phyloP scores from a whole-genome alignment of 1,284 basidiomycete species.

The Leucoagaricus sp. region DNA sequence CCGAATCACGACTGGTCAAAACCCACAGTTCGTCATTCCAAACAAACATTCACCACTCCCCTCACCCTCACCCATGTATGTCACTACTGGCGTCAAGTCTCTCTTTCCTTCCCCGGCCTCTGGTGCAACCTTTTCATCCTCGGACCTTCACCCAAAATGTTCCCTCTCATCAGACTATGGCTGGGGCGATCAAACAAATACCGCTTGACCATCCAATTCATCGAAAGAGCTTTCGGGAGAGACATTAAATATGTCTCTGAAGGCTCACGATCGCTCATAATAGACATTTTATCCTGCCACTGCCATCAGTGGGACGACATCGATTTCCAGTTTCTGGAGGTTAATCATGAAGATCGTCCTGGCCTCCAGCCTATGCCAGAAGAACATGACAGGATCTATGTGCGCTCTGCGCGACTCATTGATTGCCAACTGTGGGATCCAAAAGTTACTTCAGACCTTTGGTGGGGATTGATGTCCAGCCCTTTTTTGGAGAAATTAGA shows the following conservation, averaged over 20 bases:
- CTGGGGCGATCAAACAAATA: neutral
- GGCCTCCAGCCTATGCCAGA: too few species aligned
- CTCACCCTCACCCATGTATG: slow-evolving; percentile 5
- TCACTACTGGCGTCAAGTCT: neutral
- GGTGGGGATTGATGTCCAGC: neutral
- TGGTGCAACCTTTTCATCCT: neutral
- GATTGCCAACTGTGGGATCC: too few species aligned
- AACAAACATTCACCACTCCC: neutral
- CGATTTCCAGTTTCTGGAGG: neutral
- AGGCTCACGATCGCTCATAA: neutral
- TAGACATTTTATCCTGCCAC: too few species aligned
- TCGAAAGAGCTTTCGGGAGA: neutral
- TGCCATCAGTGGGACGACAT: neutral
- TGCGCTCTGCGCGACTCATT: too few species aligned
- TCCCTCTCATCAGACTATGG: neutral
- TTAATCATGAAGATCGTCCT: too few species aligned
- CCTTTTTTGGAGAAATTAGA: neutral
- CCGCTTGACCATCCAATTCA: neutral
- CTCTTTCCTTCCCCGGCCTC: neutral
- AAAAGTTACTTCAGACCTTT: too few species aligned
- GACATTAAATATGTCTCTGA: neutral
- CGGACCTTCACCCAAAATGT: neutral
- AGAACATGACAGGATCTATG: too few species aligned
- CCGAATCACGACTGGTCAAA: too few species aligned
- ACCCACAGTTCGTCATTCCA: neutral